Conservation (phyloP, 306 rosid genomes). For the Acacia confusa region DNA sequence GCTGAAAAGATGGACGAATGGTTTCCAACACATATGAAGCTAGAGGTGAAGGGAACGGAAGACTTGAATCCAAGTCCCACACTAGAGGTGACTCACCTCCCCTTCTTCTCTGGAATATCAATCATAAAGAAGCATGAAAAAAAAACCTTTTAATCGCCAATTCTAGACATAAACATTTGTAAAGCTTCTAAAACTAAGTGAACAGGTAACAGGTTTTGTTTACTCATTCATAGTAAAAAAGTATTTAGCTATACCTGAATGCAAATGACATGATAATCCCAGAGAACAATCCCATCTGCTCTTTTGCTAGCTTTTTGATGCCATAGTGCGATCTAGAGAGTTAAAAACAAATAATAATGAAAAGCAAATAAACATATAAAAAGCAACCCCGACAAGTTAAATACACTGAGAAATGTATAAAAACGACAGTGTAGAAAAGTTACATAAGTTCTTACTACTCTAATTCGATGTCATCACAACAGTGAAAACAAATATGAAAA, state of each 20-base stretch:
- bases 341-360: constrained; percentile 8
- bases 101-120: constrained; percentile 52
- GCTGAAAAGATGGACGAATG: constrained; percentile 61
- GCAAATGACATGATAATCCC: constrained; percentile 95
- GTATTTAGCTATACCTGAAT: constrained; percentile 53
- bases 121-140: constrained; percentile 30
- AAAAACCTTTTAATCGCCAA: constrained; percentile 24
- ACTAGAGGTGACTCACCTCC: constrained; percentile 54
- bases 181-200: neutral
- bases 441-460: constrained; percentile 15
- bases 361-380: constrained; percentile 6
- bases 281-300: constrained; percentile 75
- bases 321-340: constrained; percentile 75
- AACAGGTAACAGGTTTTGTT: neutral
- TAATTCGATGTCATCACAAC: neutral
- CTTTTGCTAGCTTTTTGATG: constrained; percentile 75
- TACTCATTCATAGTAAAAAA: constrained; percentile 22
- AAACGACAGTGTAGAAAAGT: neutral
- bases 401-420: neutral
- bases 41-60: constrained; percentile 70
- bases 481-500: constrained; percentile 1
- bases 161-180: neutral
- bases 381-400: neutral
- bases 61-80: constrained; percentile 84
- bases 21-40: constrained; percentile 65